Percentiles rank a stretch among this genome's conserved stretches.
phyloP scores from a whole-genome alignment of 225 moss, liverwort and hornwort genomes.

The Lunularia cruciata region DNA sequence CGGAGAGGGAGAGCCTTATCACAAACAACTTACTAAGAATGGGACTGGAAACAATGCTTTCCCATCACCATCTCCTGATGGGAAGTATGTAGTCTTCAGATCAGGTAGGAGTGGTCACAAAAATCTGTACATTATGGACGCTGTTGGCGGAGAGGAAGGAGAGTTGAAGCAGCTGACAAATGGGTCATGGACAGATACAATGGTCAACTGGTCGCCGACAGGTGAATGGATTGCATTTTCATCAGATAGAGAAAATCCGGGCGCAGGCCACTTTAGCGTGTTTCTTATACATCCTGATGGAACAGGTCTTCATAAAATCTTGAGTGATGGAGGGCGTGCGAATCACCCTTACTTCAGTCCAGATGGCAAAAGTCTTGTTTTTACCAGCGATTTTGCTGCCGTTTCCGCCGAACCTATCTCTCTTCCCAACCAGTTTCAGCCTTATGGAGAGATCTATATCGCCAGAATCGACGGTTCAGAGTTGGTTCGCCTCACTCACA shows the following conservation, averaged over 20 bases:
- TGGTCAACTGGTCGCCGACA: conserved; percentile 77
- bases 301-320: conserved; percentile 60
- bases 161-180: conserved; percentile 63
- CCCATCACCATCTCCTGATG: conserved; percentile 74
- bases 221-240: conserved; percentile 80
- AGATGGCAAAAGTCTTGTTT: conserved; percentile 50
- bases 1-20: conserved; percentile 34
- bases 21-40: conserved; percentile 46
- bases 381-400: conserved; percentile 71
- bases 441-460: conserved; percentile 65
- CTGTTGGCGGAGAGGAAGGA: conserved; percentile 65
- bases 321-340: conserved; percentile 43
- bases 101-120: conserved; percentile 65
- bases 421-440: conserved; percentile 44
- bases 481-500: conserved; percentile 67
- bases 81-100: conserved; percentile 76
- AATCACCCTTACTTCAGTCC: conserved; percentile 74
- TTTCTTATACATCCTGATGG: conserved; percentile 69
- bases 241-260: conserved; percentile 57
- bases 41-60: conserved; percentile 71
- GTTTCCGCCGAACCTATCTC: conserved; percentile 70
- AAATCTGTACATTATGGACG: conserved; percentile 86
- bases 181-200: conserved; percentile 61
- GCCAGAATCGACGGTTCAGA: conserved; percentile 64
- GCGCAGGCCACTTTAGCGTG: conserved; percentile 32